These are phyloP conservation scores for Thuidium tamariscinum DNA, from an alignment of 225 moss, liverwort and hornwort genomes.

Conservation along the genomic window DNA sequence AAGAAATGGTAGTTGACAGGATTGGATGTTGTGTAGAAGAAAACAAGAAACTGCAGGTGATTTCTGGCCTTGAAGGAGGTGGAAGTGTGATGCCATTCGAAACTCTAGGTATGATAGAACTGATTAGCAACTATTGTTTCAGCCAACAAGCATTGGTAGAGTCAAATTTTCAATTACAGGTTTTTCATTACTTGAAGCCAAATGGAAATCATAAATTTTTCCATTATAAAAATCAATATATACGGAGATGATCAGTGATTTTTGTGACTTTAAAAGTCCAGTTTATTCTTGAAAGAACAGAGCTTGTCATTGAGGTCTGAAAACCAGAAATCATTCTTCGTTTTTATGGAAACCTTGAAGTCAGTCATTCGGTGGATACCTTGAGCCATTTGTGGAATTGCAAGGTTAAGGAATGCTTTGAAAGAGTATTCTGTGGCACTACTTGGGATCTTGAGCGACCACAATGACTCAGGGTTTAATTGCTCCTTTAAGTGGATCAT, in stretches of 20 bases:
- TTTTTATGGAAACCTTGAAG: too few relatives aligned
- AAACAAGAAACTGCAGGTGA: background rate
- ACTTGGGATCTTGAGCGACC: too few relatives aligned
- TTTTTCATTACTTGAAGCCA: background rate
- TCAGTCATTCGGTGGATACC: background rate
- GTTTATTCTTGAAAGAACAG: accelerated
- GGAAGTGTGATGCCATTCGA: background rate
- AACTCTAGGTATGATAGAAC: background rate
- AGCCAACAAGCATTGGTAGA: background rate
- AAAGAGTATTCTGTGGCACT: background rate
- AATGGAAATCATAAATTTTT: background rate
- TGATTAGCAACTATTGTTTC: background rate
- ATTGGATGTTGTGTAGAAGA: background rate
- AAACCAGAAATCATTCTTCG: background rate
- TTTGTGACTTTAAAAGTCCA: background rate
- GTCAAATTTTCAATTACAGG: background rate
- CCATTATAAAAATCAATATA: background rate
- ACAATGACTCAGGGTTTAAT: background rate
- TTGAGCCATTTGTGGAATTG: background rate
- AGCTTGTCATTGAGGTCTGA: background rate
- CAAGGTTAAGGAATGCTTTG: background rate
- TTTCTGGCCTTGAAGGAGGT: too few relatives aligned
- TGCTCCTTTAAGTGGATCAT: too few relatives aligned
- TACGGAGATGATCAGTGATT: background rate
- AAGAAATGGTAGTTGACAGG: background rate